Percentiles rank a stretch among this genome's conserved stretches.
Conservation (phyloP, 306 rosid genomes). For the Inga leiocalycina region DNA sequence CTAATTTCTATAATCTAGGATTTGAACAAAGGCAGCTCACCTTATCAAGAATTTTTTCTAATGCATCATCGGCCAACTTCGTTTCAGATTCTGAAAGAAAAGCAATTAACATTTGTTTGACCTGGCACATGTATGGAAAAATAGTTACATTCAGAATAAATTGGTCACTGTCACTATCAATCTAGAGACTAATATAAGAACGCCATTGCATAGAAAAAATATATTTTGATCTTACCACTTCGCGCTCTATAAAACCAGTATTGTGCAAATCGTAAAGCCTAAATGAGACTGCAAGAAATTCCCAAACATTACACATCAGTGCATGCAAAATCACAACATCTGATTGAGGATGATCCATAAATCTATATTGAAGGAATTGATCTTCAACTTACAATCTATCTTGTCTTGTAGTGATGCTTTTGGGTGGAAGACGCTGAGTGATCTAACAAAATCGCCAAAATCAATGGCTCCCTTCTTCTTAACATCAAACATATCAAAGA, state of each 20-base stretch:
- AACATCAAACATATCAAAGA: conserved; percentile 89
- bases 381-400: conserved; percentile 72
- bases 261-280: conserved; percentile 77
- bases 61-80: conserved; percentile 80
- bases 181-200: background rate
- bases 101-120: conserved; percentile 84
- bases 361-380: conserved; percentile 3
- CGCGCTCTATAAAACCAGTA: conserved; percentile 82
- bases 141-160: background rate
- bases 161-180: background rate
- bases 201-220: background rate
- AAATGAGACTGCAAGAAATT: conserved; percentile 70
- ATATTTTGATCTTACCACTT: conserved; percentile 60
- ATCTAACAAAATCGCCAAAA: conserved; percentile 90
- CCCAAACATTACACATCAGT: background rate
- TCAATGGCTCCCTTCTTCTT: conserved; percentile 77
- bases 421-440: conserved; percentile 93
- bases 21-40: conserved; percentile 39
- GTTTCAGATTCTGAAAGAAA: conserved; percentile 83
- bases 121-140: conserved; percentile 49
- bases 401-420: conserved; percentile 66
- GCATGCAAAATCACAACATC: background rate
- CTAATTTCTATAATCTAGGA: background rate
- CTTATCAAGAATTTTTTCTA: conserved; percentile 77
- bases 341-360: background rate